Evolutionary conservation across 768 basidiomycete genomes (phyloP), one percentile per base, ranked within the genome.

Genomic region (Hemileccinum impolitum): DNA sequence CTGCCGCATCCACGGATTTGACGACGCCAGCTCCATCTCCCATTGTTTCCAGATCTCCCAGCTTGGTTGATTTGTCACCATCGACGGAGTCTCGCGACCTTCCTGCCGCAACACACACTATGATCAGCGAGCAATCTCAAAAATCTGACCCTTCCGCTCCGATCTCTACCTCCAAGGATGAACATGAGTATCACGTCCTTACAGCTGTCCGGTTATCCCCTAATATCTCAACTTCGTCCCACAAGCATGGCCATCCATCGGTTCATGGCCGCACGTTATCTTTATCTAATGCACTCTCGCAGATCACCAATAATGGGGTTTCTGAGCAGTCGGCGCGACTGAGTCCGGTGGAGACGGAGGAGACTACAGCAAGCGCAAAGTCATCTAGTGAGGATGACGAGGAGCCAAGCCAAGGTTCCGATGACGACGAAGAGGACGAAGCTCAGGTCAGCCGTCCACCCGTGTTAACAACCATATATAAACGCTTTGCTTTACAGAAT

Each of bases 121-220:
- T 8, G 18, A n/a, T 30, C 17, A 10, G 31, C 26, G 35, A 47
- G 3, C 46, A 48, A 47, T 11, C 48, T 18, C 30, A 30, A 14
- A 26, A 17, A 13, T n/a, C 38, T 13, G 21, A 45, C 8, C 1
- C 17, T 26, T 10, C 40, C 19, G 6, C 21, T 26, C 38, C 40
- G 3, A 4, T 32, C 11, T 42, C 52, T 12, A 10, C 25, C 0
- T 39, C 50, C 3, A 61, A 45, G 34, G 54, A 65, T 18, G 61
- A 59, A 13, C 54, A 43, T 13, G 55, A 37, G 9, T 56, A 51
- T 38, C 64, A 62, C 26, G 40, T 66, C 25, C 52, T 59, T 17
- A 61, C 53, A 2, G 66, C 64, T 3, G 47, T 68, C 13, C 56
- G 64, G 12, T 31, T 66, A 32, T 63, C 54, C n/a, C 55, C 66